These are phyloP conservation scores for Perkinsus chesapeaki DNA, from an alignment of 169 alveolate species.

Conservation along the genomic window DNA sequence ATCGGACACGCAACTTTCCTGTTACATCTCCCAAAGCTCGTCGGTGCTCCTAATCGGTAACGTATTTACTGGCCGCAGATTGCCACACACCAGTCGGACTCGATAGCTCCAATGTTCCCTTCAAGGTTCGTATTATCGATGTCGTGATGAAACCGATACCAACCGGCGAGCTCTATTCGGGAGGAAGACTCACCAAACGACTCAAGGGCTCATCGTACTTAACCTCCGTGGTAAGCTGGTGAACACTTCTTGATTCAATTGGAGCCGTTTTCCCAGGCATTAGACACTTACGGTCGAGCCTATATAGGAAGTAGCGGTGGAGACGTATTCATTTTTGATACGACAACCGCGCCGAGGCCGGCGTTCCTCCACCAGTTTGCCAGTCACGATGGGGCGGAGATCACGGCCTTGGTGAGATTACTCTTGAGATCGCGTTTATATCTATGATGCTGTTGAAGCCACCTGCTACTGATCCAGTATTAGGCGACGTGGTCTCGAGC, in stretches of 20 bases:
- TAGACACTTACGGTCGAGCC: not conserved
- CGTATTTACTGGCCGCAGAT: too few species aligned
- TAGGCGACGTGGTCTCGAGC: too few species aligned
- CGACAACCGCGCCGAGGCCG: not conserved
- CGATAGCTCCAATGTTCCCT: not conserved
- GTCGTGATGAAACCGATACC: not conserved
- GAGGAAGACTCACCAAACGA: not conserved
- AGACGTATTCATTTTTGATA: not conserved
- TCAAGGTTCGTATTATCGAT: not conserved
- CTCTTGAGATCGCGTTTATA: not conserved
- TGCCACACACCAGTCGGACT: too few species aligned
- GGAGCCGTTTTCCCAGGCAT: not conserved
- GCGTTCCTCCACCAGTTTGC: not conserved
- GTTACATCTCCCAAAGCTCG: too few species aligned
- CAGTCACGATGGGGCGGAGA: not conserved
- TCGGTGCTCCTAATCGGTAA: too few species aligned
- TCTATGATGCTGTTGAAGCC: too few species aligned
- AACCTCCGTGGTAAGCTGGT: not conserved
- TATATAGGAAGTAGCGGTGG: not conserved
- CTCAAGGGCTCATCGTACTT: not conserved
- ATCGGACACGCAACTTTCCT: too few species aligned
- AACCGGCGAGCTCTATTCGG: not conserved
- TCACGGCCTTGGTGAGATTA: not conserved
- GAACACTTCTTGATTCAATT: not conserved
- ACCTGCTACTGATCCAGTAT: too few species aligned